Base-by-base conservation (phyloP, 2,329 filamentous ascomycete species). In the Aspergillus vadensis region DNA sequence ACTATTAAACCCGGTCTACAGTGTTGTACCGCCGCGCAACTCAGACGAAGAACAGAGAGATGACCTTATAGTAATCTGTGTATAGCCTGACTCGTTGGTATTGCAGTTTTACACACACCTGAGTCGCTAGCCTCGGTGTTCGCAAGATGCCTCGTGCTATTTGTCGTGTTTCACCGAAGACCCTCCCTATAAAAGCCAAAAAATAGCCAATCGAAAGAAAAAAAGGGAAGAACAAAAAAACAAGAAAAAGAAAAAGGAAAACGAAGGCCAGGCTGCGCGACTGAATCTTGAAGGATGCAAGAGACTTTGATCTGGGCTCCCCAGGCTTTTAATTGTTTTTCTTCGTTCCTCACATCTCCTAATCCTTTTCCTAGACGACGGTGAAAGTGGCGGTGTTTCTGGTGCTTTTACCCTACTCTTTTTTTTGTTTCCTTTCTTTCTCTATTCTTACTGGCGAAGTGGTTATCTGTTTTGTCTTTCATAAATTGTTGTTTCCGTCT, bases 301-400 rank as follows among this genome's bases (percentile, higher is more conserved):
- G 67, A 59, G 62, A 66, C 62, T 60, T 63, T 66, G 65, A 67
- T 67, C 66, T 66, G 53, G 69, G 73, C 69, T 65, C 68, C 66
- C 61, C 61, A 67, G 58, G 66, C 67, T 66, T 66, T 63, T 67
- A 59, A 64, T 66, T 65, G 65, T 68, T 69, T 64, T 66, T 55
- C 63, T 67, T 65, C 64, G 54, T 67, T 65, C 58, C 62, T 69
- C 64, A 36, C 32, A 67, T 70, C 69, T 72, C 65, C 73, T 73
- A 73, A 65, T 65, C 63, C 43, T 65, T 68, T 62, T 68, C 66
- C 72, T 74, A 73, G 72, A 75, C 65, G 65, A 67, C 68, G 67
- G 72, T 69, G 70, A 72, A 74, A 67, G 71, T 69, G 67, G 69
- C 68, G 73, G 74, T 76, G 74, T 76, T 75, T 65, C 66, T 70